Evolutionary conservation across 1,139 yeast genomes (phyloP).

Genomic region (Ogataea hybrid): DNA sequence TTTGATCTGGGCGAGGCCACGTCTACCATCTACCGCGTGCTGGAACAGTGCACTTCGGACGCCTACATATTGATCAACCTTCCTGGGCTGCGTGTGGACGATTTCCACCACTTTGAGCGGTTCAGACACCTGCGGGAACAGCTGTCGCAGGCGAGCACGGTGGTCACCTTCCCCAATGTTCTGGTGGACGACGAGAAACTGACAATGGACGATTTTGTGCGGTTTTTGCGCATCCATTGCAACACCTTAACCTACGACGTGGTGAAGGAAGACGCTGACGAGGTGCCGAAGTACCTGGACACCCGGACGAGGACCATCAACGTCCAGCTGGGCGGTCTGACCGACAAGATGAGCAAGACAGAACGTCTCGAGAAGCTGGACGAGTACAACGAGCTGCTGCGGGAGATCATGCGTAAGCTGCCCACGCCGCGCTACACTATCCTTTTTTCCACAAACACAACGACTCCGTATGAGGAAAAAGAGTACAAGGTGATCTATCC

Average conservation of each 20-base stretch:
- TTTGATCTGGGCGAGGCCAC: conserved; percentile 41
- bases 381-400: conserved; percentile 50
- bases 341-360: conserved; percentile 25
- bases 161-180: conserved; percentile 59
- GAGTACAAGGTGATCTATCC: conserved; percentile 24
- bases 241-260: conserved; percentile 44
- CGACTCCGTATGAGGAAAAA: conserved; percentile 14
- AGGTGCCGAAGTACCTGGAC: conserved; percentile 55
- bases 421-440: conserved; percentile 67
- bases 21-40: conserved; percentile 45
- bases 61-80: conserved; percentile 66
- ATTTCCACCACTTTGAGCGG: conserved; percentile 46
- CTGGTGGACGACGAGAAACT: conserved; percentile 32
- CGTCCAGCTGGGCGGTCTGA: conserved; percentile 39
- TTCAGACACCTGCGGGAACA: conserved; percentile 58
- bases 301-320: conserved; percentile 57
- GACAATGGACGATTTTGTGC: conserved; percentile 47
- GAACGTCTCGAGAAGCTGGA: conserved; percentile 32
- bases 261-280: conserved; percentile 41
- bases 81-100: conserved; percentile 65
- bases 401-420: conserved; percentile 52
- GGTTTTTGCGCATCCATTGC: conserved; percentile 45
- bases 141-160: conserved; percentile 58
- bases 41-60: conserved; percentile 66
- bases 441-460: conserved; percentile 42